Evolutionary conservation across 306 rosid genomes (phyloP), one percentile per base, ranked within the genome.

Genomic region (Castanea mollissima): DNA sequence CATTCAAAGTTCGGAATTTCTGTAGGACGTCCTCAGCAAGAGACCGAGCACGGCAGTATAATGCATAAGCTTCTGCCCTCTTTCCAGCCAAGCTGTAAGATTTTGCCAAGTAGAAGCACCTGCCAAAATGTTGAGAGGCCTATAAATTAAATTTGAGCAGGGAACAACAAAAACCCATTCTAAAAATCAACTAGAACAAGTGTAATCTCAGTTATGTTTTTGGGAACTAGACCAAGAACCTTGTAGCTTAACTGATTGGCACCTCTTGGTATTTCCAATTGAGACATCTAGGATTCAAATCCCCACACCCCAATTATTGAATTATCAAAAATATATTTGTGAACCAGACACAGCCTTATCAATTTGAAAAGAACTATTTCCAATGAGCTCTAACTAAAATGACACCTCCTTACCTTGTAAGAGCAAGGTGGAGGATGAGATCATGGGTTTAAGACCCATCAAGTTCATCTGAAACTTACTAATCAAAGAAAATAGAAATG

Each of bases 81-180:
- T 87, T 90, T 78, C 91, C 93, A 85, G 99, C 98, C 87, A 86
- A 75, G 85, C 99, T 86, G 82, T 95, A 95, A 69, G 99, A 93
- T 88, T 84, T 90, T 41, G 94, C 97, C 69, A 95, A 88, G 87
- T 91, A 95, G 85, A 95, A 95, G 87, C 98, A 95, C 94, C 98
- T 91, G 87, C 69, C 71, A 44, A 87, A 69, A 49, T 58, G n/a
- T 51, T 74, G 25, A 74, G 57, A 60, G 23, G 70, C 57, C 29
- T n/a, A 67, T 71, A 49, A 79, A 21, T 35, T 55, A n/a, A 38
- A 55, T 13, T 29, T 46, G 27, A 59, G 41, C 6, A 0, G 11
- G 57, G 41, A 71, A 81, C 23, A 29, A 55, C 67, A 62, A 51
- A 14, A 57, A 41, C 51, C 44, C 7, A 15, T 8, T 67, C 38